Evolutionary conservation across 495 filamentous ascomycete species (phyloP).

Genomic region (Apodospora peruviana): DNA sequence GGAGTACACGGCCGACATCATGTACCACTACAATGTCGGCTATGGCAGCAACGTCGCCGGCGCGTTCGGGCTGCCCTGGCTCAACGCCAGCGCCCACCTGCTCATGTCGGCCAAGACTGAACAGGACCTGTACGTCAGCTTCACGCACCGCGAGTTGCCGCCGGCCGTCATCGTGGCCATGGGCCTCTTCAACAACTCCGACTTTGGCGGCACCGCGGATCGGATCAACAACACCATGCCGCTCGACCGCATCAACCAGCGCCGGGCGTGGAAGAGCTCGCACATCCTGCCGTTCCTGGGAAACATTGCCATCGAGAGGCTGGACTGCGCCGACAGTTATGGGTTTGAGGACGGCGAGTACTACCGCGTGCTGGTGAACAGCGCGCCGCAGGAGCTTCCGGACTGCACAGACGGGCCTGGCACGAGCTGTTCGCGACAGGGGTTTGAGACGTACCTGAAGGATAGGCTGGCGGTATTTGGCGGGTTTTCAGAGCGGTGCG

Average conservation of each 20-base stretch:
- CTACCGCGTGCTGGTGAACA: slow-evolving; percentile 32
- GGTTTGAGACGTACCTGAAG: slow-evolving; percentile 25
- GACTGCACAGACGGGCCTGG: slow-evolving; percentile 30
- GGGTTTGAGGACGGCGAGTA: slow-evolving; percentile 31
- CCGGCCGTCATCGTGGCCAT: slow-evolving; percentile 43
- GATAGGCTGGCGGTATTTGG: slow-evolving; percentile 25
- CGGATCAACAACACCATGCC: slow-evolving; percentile 45
- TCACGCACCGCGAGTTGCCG: slow-evolving; percentile 46
- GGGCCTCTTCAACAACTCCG: slow-evolving; percentile 47
- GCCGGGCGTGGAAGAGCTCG: slow-evolving; percentile 41
- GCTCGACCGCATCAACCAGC: slow-evolving; percentile 38
- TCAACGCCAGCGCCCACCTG: slow-evolving; percentile 35
- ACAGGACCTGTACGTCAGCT: slow-evolving; percentile 43
- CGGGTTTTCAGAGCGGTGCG: slow-evolving; percentile 28
- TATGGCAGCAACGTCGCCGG: slow-evolving; percentile 38
- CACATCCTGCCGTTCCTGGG: slow-evolving; percentile 38
- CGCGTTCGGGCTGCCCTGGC: slow-evolving; percentile 42
- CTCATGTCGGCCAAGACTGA: slow-evolving; percentile 22
- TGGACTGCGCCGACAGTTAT: slow-evolving; percentile 32
- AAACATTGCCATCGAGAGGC: slow-evolving; percentile 38
- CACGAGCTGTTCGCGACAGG: slow-evolving; percentile 27
- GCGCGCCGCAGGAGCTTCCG: slow-evolving; percentile 28
- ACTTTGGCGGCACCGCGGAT: slow-evolving; percentile 29
- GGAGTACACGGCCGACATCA: slow-evolving; percentile 43
- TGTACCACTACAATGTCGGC: slow-evolving; percentile 45